Evolutionary conservation across 768 basidiomycete species (phyloP).

Genomic region (Hygrophoropsis aurantiaca): DNA sequence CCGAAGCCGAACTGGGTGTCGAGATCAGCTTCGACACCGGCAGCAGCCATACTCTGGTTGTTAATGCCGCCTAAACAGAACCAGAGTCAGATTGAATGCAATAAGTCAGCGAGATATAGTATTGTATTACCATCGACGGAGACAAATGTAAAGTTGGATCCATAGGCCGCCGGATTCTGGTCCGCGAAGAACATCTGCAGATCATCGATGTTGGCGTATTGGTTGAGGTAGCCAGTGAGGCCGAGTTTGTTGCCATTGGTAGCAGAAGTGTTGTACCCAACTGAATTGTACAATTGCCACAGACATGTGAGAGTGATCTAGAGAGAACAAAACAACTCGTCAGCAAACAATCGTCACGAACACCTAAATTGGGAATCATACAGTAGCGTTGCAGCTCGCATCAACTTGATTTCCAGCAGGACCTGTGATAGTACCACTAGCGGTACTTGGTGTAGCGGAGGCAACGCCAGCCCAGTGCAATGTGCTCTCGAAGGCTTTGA

Average conservation of each 20-base stretch:
- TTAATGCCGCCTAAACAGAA: constrained; percentile 54
- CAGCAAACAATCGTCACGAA: constrained; percentile 6
- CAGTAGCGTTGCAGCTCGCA: constrained; percentile 44
- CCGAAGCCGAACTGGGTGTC: constrained; percentile 71
- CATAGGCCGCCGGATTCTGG: constrained; percentile 47
- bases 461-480: constrained; percentile 29
- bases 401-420: constrained; percentile 42
- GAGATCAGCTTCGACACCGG: constrained; percentile 66
- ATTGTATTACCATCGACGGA: constrained; percentile 50
- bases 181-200: constrained; percentile 50
- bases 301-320: constrained; percentile 54
- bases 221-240: constrained; percentile 53
- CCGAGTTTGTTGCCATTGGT: constrained; percentile 50
- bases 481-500: constrained; percentile 42
- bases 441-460: not conserved
- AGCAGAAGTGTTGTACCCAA: constrained; percentile 42
- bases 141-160: constrained; percentile 51
- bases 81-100: constrained; percentile 8
- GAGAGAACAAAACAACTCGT: not conserved
- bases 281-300: constrained; percentile 54
- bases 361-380: constrained; percentile 1
- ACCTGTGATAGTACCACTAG: constrained; percentile 19
- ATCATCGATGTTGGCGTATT: constrained; percentile 54
- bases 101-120: not conserved
- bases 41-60: constrained; percentile 49